These are phyloP conservation scores for Chaetomium strumarium DNA, from an alignment of 2,329 filamentous ascomycete genomes.

Conservation along the genomic window DNA sequence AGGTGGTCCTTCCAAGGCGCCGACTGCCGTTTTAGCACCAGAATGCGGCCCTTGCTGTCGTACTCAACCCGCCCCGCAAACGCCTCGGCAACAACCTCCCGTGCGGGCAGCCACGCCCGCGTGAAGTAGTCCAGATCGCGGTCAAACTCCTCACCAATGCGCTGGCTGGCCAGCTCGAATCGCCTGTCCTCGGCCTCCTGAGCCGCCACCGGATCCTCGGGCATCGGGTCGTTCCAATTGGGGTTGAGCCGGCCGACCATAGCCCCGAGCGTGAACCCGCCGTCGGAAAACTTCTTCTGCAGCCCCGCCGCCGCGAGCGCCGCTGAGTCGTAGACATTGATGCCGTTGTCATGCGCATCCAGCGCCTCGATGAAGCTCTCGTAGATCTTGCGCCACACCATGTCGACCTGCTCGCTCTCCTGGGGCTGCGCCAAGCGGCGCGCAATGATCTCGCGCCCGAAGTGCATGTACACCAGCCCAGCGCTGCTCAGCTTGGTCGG, in stretches of 20 bases:
- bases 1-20: conserved; percentile 97
- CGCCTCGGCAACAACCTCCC: conserved; percentile 68
- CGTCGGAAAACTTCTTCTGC: conserved; percentile 75
- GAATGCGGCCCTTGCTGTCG: conserved; percentile 69
- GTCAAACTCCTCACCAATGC: conserved; percentile 86
- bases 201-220: conserved; percentile 48
- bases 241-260: conserved; percentile 76
- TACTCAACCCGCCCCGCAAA: conserved; percentile 63
- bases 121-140: conserved; percentile 72
- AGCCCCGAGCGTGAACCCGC: conserved; percentile 77
- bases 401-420: conserved; percentile 59
- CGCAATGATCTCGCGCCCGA: conserved; percentile 77
- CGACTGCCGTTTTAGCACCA: conserved; percentile 70
- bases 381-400: conserved; percentile 87
- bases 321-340: conserved; percentile 71
- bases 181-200: conserved; percentile 74
- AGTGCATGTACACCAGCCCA: conserved; percentile 93
- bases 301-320: conserved; percentile 64
- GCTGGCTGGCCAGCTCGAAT: conserved; percentile 69
- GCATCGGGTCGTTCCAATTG: conserved; percentile 65
- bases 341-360: conserved; percentile 96
- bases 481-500: conserved; percentile 88
- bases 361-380: conserved; percentile 90
- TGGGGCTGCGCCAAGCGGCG: conserved; percentile 50
- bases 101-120: conserved; percentile 79